A percentile compares a stretch with the other conserved stretches of the same genome.
Evolutionary conservation across 495 filamentous ascomycete species (phyloP).

Genomic region (Umbilicaria muhlenbergii): DNA sequence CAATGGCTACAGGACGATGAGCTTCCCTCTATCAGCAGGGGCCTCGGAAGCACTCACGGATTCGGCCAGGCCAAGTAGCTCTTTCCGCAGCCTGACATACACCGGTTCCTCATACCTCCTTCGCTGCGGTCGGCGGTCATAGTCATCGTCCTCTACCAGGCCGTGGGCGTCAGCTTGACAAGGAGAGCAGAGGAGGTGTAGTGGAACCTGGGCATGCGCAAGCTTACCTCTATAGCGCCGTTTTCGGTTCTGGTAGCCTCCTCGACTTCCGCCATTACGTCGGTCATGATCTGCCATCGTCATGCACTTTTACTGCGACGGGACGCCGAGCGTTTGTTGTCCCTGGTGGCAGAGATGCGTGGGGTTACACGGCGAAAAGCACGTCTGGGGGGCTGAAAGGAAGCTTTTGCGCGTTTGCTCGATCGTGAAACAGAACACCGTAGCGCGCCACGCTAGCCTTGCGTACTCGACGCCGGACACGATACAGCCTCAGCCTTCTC

Average conservation of each 20-base stretch:
- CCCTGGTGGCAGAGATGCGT: too few species aligned
- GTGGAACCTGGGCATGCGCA: neutral
- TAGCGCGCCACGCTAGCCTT: too few species aligned
- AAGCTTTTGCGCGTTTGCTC: too few species aligned
- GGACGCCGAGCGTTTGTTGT: too few species aligned
- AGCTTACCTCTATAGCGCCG: slow-evolving; percentile 38
- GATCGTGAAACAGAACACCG: too few species aligned
- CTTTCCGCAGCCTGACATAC: slow-evolving; percentile 58
- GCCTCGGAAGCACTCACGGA: slow-evolving; percentile 33
- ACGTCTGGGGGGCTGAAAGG: too few species aligned
- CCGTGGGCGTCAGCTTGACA: slow-evolving; percentile 2
- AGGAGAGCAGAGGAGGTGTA: neutral
- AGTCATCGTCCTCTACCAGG: slow-evolving; percentile 55
- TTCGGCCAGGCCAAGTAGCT: slow-evolving; percentile 73
- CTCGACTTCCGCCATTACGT: slow-evolving; percentile 37
- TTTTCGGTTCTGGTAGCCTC: slow-evolving; percentile 51
- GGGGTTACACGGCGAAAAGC: too few species aligned
- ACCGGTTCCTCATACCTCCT: slow-evolving; percentile 69
- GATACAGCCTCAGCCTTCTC: slow-evolving; percentile 6
- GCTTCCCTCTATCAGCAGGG: slow-evolving; percentile 4
- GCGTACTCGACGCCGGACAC: too few species aligned
- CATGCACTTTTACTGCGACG: neutral
- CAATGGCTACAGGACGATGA: slow-evolving; percentile 34
- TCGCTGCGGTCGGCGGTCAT: slow-evolving; percentile 55
- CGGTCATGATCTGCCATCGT: slow-evolving; percentile 64